Evolutionary conservation across 164 flowering plant species (phyloP).

Genomic region (Aristolochia californica): DNA sequence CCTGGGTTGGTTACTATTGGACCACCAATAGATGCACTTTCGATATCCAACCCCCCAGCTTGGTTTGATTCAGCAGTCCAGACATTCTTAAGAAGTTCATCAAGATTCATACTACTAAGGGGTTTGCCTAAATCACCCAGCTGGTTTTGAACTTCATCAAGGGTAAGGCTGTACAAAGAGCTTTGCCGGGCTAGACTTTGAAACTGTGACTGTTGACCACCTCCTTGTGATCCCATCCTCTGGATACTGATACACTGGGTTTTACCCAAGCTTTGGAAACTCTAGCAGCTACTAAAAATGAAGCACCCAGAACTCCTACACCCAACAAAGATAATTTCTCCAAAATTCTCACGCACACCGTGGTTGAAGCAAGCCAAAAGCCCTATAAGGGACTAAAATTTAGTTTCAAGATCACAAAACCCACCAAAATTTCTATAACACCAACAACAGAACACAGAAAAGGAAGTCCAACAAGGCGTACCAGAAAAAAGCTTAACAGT

Average conservation of each 20-base stretch:
- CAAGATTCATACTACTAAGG: slow-evolving; percentile 67
- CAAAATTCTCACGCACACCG: too few relatives aligned
- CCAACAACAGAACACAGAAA: too few relatives aligned
- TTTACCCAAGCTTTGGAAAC: slow-evolving; percentile 2
- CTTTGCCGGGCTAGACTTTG: slow-evolving; percentile 45
- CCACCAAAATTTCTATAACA: too few relatives aligned
- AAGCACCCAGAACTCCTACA: neutral
- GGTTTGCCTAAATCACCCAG: slow-evolving; percentile 72
- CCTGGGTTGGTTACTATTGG: slow-evolving; percentile 15
- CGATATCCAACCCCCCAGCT: slow-evolving; percentile 24
- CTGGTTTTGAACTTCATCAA: slow-evolving; percentile 65
- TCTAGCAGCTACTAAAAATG: neutral
- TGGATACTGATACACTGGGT: slow-evolving; percentile 50
- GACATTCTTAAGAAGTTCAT: slow-evolving; percentile 66
- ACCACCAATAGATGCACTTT: slow-evolving; percentile 8
- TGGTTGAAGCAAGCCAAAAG: too few relatives aligned
- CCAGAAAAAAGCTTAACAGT: too few relatives aligned
- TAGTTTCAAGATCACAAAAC: too few relatives aligned
- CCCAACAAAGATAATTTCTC: too few relatives aligned
- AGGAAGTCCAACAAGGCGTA: too few relatives aligned
- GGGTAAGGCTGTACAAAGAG: slow-evolving; percentile 66
- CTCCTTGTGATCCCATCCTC: slow-evolving; percentile 69
- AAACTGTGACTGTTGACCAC: slow-evolving; percentile 32
- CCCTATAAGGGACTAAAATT: too few relatives aligned
- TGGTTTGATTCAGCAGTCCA: slow-evolving; percentile 52